phyloP scores from a whole-genome alignment of 2,329 filamentous ascomycete species.

The Chrysosporium queenslandicum region DNA sequence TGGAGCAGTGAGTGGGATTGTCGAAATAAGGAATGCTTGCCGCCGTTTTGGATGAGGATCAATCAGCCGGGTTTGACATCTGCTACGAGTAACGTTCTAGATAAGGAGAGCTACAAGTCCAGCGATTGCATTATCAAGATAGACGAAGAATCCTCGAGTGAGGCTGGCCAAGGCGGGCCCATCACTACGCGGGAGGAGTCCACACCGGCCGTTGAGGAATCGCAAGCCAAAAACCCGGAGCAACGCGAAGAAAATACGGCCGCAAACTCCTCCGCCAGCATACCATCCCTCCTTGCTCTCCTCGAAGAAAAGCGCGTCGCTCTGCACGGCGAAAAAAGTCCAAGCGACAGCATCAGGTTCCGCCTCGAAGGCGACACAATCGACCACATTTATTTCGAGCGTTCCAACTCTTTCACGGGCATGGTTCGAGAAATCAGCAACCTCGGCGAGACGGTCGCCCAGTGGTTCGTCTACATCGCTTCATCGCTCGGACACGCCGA shows the following conservation, averaged over 20 bases:
- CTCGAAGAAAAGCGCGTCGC: slow-evolving; percentile 20
- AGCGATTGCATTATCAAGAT: slow-evolving; percentile 13
- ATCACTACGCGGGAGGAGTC: neutral
- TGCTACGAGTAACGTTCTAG: neutral
- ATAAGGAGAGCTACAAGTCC: slow-evolving; percentile 9
- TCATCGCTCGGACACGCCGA: slow-evolving; percentile 19
- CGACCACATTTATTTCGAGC: slow-evolving; percentile 21
- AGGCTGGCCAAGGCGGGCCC: neutral
- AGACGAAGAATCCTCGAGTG: slow-evolving; percentile 8
- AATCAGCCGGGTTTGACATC: slow-evolving; percentile 16
- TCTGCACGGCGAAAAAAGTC: slow-evolving; percentile 17
- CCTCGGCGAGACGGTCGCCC: slow-evolving; percentile 14
- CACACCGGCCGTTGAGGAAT: neutral
- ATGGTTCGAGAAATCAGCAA: slow-evolving; percentile 13
- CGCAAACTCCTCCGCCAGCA: neutral
- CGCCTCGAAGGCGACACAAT: slow-evolving; percentile 21
- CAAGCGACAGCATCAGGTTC: slow-evolving; percentile 24
- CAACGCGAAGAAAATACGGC: slow-evolving; percentile 1
- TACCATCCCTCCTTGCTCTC: slow-evolving; percentile 13
- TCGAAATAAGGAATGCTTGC: slow-evolving; percentile 44
- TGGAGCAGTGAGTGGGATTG: slow-evolving; percentile 49
- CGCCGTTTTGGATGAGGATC: slow-evolving; percentile 47
- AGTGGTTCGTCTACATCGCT: slow-evolving; percentile 24
- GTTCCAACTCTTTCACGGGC: slow-evolving; percentile 19
- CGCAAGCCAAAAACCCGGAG: neutral